A percentile compares a stretch with the other conserved stretches of the same genome.
phyloP scores from a whole-genome alignment of 2,329 filamentous ascomycete species.

The Blumeria graminis region DNA sequence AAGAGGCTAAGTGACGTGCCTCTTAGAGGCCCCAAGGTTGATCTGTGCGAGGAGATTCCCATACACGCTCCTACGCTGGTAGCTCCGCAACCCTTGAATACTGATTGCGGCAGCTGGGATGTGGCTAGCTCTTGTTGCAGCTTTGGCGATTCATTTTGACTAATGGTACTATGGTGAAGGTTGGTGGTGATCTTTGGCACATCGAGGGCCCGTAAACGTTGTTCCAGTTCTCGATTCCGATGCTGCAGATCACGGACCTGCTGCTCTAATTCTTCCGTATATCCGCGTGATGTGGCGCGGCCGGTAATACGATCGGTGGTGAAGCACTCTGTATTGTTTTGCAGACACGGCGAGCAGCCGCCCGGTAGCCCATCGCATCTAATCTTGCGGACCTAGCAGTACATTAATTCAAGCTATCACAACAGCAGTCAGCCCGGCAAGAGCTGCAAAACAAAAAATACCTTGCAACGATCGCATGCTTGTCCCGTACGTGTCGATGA shows the following conservation, averaged over 20 bases:
- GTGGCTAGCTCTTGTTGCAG: neutral
- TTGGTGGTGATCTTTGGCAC: neutral
- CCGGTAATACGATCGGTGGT: conserved; percentile 75
- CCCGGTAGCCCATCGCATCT: conserved; percentile 60
- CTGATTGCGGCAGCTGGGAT: neutral
- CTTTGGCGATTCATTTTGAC: neutral
- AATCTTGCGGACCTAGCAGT: conserved; percentile 51
- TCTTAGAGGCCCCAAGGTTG: conserved; percentile 46
- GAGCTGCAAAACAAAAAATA: conserved; percentile 14
- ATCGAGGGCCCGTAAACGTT: conserved; percentile 22
- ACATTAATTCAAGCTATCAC: neutral
- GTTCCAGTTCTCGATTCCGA: conserved; percentile 44
- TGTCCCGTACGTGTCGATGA: conserved; percentile 46
- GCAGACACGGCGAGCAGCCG: conserved; percentile 60
- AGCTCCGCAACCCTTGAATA: conserved; percentile 5
- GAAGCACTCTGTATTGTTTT: conserved; percentile 50
- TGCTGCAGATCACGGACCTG: conserved; percentile 43
- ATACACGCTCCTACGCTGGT: conserved; percentile 37
- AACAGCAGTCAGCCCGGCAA: neutral
- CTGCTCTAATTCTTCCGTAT: conserved; percentile 51
- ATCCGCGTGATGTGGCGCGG: conserved; percentile 53
- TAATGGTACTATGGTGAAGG: neutral
- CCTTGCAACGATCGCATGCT: conserved; percentile 76
- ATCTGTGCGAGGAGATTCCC: conserved; percentile 33
- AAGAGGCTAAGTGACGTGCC: conserved; percentile 57